A percentile compares a stretch with the other conserved stretches of the same genome.
phyloP scores from a whole-genome alignment of 345 rosid species.

The Acer yangbiense region DNA sequence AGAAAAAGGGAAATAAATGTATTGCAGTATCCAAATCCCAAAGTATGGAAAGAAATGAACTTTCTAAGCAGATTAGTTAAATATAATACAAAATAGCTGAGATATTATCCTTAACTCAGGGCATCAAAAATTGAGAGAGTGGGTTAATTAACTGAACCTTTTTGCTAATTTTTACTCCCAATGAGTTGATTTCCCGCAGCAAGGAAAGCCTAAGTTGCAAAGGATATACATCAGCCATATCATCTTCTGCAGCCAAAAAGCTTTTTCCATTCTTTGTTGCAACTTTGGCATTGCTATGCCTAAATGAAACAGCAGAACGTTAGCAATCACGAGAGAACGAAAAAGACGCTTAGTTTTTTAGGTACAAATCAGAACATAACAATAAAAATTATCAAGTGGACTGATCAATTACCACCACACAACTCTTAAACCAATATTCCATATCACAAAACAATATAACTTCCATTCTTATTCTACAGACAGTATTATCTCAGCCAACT shows the following conservation, averaged over 20 bases:
- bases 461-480: no score
- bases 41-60: background rate
- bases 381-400: constrained; percentile 5
- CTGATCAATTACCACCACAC: constrained; percentile 10
- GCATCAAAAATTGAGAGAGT: constrained; percentile 17
- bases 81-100: background rate
- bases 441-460: no score
- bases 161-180: constrained; percentile 90
- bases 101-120: background rate
- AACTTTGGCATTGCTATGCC: constrained; percentile 85
- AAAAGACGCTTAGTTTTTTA: background rate
- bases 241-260: constrained; percentile 83
- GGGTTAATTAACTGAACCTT: constrained; percentile 41
- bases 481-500: background rate
- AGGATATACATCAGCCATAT: constrained; percentile 93
- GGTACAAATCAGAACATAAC: constrained; percentile 2
- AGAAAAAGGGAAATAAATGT: background rate
- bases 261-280: constrained; percentile 63
- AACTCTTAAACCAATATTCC: background rate
- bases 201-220: constrained; percentile 83
- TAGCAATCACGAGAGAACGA: background rate
- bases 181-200: constrained; percentile 56
- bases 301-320: constrained; percentile 31
- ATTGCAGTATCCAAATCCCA: background rate
- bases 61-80: background rate